A percentile compares a stretch with the other conserved stretches of the same genome.
phyloP scores from a whole-genome alignment of 305 asterid species.

The Stenogyne calaminthoides region DNA sequence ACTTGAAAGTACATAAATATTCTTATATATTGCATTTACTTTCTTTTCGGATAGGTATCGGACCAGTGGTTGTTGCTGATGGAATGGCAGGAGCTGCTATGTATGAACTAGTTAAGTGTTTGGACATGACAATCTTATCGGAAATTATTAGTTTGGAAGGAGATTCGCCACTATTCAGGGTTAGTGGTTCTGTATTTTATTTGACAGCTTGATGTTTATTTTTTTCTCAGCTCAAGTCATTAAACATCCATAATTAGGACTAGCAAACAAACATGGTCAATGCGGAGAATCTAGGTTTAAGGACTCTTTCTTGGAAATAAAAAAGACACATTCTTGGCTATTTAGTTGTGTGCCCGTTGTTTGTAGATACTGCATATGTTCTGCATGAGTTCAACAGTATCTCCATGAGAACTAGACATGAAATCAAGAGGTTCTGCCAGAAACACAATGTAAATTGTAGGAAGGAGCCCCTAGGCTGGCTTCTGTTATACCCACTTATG shows the following conservation, averaged over 20 bases:
- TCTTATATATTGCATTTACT: not conserved
- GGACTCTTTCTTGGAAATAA: not conserved
- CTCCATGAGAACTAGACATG: not conserved
- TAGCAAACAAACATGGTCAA: not conserved
- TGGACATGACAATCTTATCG: slow-evolving; percentile 88
- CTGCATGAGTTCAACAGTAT: not conserved
- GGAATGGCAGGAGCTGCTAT: slow-evolving; percentile 99
- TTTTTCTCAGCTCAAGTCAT: slow-evolving; percentile 7
- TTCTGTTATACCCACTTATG: slow-evolving; percentile 17
- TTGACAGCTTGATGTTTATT: not conserved
- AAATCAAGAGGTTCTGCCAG: slow-evolving; percentile 5
- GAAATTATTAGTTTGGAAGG: slow-evolving; percentile 97
- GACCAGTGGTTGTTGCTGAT: slow-evolving; percentile 98
- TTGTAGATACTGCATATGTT: slow-evolving; percentile 6
- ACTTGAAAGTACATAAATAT: not conserved
- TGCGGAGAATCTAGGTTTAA: not conserved
- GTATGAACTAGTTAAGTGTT: slow-evolving; percentile 98
- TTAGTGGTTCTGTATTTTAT: slow-evolving; percentile 22
- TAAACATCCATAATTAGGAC: not conserved
- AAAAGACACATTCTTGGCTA: not conserved
- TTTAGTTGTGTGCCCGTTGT: not conserved
- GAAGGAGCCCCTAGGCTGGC: not conserved
- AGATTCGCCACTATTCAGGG: slow-evolving; percentile 98
- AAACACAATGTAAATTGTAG: not conserved
- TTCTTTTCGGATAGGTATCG: slow-evolving; percentile 59